Base-by-base conservation (phyloP, 352 stramenopile species). In the Phytophthora idaei region DNA sequence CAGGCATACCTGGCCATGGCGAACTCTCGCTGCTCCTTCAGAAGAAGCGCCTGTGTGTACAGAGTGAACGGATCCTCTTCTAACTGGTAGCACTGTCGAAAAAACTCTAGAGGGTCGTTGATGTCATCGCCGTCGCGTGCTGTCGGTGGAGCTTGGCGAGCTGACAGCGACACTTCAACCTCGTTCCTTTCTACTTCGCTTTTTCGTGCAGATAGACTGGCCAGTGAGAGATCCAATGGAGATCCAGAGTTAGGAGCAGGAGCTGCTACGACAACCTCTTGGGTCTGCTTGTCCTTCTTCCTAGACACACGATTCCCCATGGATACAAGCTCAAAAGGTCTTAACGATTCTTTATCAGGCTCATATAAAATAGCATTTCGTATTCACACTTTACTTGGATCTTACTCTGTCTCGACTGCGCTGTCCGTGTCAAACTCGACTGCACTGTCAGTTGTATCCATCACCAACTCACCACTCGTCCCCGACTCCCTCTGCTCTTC, bases 1-100 rank as follows among this genome's bases (percentile, higher is more conserved):
- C 27, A 32, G 58, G 14, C 31, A 17, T 64, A 80, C 76, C 76
- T 79, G 44, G 69, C 74, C 25, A 62, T 57, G n/a, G 67, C 58
- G 48, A 78, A 86, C 10, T 81, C 55, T 17, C 56, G 60, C 5
- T 66, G 55, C 6, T 73, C 54, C 62, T 80, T 71, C 15, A 87
- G 46, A 29, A 83, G 44, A 58, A 90, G 66, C 15, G 81, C 79
- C 17, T 80, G 66, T 2, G 77, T 77, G 62, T 85, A 90, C 15
- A 55, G 47, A 44, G 70, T 55, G 41, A 71, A 81, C 9, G 73
- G 51, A 8, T 78, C 61, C 8, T 61, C 45, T 3, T 71, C 57
- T 1, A 73, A 61, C 50, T 15, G 37, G 61, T 66, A 59, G 42
- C 57, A 62, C 12, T 14, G 64, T 51, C 37, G 64, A 42, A 71